Evolutionary conservation across 192 early-diverging fungal genomes (phyloP).

Genomic region (Entrophospora sp.): DNA sequence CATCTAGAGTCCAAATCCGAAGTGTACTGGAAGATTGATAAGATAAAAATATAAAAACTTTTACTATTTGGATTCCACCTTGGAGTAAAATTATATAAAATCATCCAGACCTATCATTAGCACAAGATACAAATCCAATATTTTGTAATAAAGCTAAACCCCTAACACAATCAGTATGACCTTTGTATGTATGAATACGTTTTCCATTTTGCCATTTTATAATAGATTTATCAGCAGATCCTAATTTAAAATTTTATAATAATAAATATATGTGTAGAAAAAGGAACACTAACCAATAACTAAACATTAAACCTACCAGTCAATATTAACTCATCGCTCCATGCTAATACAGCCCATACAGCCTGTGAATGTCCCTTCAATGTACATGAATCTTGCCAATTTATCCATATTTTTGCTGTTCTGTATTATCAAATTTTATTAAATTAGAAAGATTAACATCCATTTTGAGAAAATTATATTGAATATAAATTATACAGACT

Average conservation of each 20-base stretch:
- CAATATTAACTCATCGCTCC: constrained; percentile 59
- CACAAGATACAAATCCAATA: constrained; percentile 72
- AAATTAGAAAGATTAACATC: not conserved
- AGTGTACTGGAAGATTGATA: constrained; percentile 50
- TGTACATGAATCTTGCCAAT: constrained; percentile 60
- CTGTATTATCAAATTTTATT: constrained; percentile 30
- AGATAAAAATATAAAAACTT: not conserved
- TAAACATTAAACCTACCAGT: constrained; percentile 50
- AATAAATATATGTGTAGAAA: not conserved
- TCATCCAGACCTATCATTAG: constrained; percentile 78
- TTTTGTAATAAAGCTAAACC: constrained; percentile 53
- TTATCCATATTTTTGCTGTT: constrained; percentile 83
- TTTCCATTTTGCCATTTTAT: constrained; percentile 72
- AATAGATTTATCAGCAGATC: constrained; percentile 88
- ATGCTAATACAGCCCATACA: constrained; percentile 85
- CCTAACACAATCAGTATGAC: constrained; percentile 92
- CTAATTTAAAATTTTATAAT: constrained; percentile 28
- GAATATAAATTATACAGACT: constrained; percentile 36
- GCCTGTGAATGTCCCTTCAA: constrained; percentile 73
- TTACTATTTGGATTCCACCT: too few species aligned
- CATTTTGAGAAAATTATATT: not conserved
- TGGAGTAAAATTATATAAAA: too few species aligned
- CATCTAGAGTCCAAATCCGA: constrained; percentile 69
- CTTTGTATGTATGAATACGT: constrained; percentile 52
- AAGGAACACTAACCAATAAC: not conserved